These are phyloP conservation scores for Tephrocybe sp. DNA, from an alignment of 768 basidiomycete genomes.

Conservation along the genomic window DNA sequence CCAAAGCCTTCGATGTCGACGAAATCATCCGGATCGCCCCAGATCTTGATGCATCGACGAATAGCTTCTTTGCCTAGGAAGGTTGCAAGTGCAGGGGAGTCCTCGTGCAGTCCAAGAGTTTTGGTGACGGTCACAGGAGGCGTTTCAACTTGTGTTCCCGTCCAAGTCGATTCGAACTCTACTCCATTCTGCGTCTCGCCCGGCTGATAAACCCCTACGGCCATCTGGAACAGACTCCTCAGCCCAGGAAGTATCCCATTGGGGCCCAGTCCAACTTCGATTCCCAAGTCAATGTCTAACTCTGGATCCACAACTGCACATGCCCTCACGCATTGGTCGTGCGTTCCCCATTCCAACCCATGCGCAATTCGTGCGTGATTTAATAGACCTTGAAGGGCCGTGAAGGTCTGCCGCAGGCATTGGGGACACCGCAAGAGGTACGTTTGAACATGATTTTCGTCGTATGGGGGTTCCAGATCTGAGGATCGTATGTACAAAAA, in stretches of 20 bases:
- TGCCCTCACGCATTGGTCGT: constrained; percentile 54
- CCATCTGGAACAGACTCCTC: constrained; percentile 48
- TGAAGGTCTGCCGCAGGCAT: constrained; percentile 45
- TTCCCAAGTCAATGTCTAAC: constrained; percentile 39
- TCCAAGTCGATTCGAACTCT: background rate
- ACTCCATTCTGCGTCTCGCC: background rate
- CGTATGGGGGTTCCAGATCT: constrained; percentile 20
- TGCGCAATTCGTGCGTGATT: constrained; percentile 55
- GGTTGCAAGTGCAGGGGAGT: constrained; percentile 49
- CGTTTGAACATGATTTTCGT: constrained; percentile 23
- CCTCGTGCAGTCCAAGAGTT: constrained; percentile 49
- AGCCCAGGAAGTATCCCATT: constrained; percentile 45
- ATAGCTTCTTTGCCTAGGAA: constrained; percentile 45
- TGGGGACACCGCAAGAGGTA: constrained; percentile 46
- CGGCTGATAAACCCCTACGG: constrained; percentile 33
- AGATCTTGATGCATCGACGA: constrained; percentile 43
- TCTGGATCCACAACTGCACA: constrained; percentile 44
- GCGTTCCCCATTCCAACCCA: constrained; percentile 50
- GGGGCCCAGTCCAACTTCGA: constrained; percentile 43
- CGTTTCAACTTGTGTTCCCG: background rate
- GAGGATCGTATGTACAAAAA: constrained; percentile 42
- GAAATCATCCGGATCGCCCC: constrained; percentile 31
- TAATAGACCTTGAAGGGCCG: constrained; percentile 51
- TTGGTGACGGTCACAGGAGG: constrained; percentile 30
- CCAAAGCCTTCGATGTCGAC: constrained; percentile 36